These are phyloP conservation scores for Pelomyxa schiedti DNA, from an alignment of 78 protist species.

Conservation along the genomic window DNA sequence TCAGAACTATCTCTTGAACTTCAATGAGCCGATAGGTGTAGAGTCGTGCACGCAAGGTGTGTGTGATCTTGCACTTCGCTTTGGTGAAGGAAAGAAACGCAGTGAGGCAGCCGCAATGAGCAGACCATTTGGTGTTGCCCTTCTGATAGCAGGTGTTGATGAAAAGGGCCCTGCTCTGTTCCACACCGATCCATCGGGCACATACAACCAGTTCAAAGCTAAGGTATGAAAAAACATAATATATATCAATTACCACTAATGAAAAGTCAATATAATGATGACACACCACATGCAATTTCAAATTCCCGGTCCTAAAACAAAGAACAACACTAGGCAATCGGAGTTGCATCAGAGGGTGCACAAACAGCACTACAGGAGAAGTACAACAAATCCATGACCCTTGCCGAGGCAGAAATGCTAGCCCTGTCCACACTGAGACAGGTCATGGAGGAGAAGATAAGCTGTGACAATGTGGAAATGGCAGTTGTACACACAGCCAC, in stretches of 20 bases:
- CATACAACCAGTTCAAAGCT: slow-evolving; percentile 65
- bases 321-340: no score
- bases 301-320: slow-evolving; percentile 51
- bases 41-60: slow-evolving; percentile 86
- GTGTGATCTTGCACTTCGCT: slow-evolving; percentile 83
- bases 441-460: slow-evolving; percentile 97
- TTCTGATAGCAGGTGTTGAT: slow-evolving; percentile 96
- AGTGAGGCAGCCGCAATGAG: slow-evolving; percentile 62
- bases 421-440: slow-evolving; percentile 84
- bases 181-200: slow-evolving; percentile 98
- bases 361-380: slow-evolving; percentile 80
- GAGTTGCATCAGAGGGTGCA: slow-evolving; percentile 96
- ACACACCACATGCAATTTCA: no score
- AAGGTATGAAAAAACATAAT: no score
- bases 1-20: slow-evolving; percentile 95
- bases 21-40: slow-evolving; percentile 89
- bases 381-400: slow-evolving; percentile 77
- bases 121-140: slow-evolving; percentile 98
- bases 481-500: slow-evolving; percentile 39
- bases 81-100: slow-evolving; percentile 78
- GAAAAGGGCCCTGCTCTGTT: slow-evolving; percentile 84
- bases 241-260: no score
- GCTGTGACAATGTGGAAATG: slow-evolving; percentile 69
- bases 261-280: no score
- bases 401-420: slow-evolving; percentile 75